Percentiles rank a stretch among this genome's conserved stretches.
Evolutionary conservation across 78 protist genomes (phyloP).

Genomic region (Guillardia theta): DNA sequence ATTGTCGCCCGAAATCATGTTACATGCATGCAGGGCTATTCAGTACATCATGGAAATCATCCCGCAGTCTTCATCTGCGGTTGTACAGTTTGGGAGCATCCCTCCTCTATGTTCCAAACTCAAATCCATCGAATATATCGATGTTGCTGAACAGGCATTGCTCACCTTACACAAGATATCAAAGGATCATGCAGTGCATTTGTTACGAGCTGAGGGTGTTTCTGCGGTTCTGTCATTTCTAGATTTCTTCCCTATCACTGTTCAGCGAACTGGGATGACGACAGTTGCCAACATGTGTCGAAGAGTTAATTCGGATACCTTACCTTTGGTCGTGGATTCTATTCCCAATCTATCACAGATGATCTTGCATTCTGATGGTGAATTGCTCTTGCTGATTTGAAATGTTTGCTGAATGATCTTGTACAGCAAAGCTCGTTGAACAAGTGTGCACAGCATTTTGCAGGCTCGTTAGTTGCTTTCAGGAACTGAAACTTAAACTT

Average conservation of each 20-base stretch:
- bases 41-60: background rate
- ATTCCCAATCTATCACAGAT: background rate
- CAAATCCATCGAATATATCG: conserved; percentile 15
- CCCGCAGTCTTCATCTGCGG: background rate
- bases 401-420: no score
- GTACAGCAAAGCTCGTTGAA: background rate
- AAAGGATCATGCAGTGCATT: background rate
- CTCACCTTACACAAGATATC: conserved; percentile 11
- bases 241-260: conserved; percentile 19
- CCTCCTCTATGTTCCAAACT: conserved; percentile 18
- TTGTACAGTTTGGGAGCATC: background rate
- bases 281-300: conserved; percentile 7
- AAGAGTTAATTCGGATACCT: background rate
- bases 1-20: background rate
- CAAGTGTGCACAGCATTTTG: background rate
- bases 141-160: conserved; percentile 21
- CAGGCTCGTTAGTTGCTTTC: background rate
- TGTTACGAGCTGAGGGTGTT: background rate
- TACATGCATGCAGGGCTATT: background rate
- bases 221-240: background rate
- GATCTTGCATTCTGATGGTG: background rate
- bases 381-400: no score
- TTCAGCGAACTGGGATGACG: conserved; percentile 20
- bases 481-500: background rate
- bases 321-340: background rate